These are phyloP conservation scores for Apophysomyces trapeziformis DNA, from an alignment of 371 early-diverging fungal species.

Conservation along the genomic window DNA sequence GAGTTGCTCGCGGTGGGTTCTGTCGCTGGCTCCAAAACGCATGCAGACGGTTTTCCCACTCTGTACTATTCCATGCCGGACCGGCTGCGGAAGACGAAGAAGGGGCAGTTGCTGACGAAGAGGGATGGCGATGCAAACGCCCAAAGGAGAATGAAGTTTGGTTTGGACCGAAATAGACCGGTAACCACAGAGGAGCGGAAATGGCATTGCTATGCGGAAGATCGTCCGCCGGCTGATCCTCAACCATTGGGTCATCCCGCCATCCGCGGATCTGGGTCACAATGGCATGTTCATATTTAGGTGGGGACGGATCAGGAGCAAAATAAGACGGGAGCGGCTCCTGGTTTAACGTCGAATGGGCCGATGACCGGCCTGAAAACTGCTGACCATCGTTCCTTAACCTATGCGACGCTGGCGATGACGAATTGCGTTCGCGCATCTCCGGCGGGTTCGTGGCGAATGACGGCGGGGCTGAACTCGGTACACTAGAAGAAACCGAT, in stretches of 20 bases:
- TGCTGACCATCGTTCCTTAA: neutral
- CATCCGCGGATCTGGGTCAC: slow-evolving; percentile 49
- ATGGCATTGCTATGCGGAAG: slow-evolving; percentile 12
- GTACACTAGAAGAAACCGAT: slow-evolving; percentile 17
- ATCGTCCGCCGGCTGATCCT: neutral
- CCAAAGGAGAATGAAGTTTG: slow-evolving; percentile 25
- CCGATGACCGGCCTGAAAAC: slow-evolving; percentile 19
- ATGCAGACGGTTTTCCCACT: slow-evolving; percentile 19
- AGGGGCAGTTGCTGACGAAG: neutral
- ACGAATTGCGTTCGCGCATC: slow-evolving; percentile 14
- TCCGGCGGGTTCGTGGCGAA: slow-evolving; percentile 36
- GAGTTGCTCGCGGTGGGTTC: neutral
- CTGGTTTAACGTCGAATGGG: slow-evolving; percentile 11
- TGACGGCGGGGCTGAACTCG: slow-evolving; percentile 42
- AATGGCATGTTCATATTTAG: slow-evolving; percentile 54
- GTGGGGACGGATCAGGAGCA: slow-evolving; percentile 39
- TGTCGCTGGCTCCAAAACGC: slow-evolving; percentile 28
- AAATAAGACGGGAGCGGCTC: slow-evolving; percentile 45
- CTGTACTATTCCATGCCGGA: slow-evolving; percentile 8
- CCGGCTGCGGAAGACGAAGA: neutral
- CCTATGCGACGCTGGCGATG: neutral
- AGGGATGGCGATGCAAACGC: slow-evolving; percentile 25
- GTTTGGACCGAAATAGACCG: slow-evolving; percentile 29
- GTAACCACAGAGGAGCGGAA: slow-evolving; percentile 26
- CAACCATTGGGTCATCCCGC: slow-evolving; percentile 3